phyloP scores from a whole-genome alignment of 208 protist genomes.

The Acanthamoeba triangularis region DNA sequence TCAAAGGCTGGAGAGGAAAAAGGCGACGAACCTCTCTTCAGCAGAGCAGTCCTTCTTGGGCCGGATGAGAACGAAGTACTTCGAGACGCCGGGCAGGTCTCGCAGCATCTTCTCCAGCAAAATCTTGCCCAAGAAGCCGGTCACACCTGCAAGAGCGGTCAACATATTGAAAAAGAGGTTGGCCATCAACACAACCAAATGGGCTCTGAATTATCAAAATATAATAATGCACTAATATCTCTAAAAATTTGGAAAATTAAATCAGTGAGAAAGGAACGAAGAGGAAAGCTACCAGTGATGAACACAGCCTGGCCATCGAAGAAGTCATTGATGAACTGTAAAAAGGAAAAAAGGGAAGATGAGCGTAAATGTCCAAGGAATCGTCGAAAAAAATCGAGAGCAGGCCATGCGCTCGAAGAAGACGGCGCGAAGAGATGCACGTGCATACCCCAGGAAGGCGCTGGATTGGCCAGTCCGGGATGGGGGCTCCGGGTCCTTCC shows the following conservation, averaged over 20 bases:
- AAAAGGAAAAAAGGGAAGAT: not conserved
- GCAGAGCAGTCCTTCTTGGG: constrained; percentile 69
- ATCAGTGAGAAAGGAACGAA: not conserved
- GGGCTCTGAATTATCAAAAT: not conserved
- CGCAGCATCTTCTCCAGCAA: constrained; percentile 85
- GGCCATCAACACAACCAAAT: not conserved
- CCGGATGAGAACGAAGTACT: constrained; percentile 79
- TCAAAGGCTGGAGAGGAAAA: too few species aligned
- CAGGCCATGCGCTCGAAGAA: too few species aligned
- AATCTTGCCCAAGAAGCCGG: constrained; percentile 86
- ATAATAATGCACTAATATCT: not conserved
- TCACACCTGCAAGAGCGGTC: constrained; percentile 38
- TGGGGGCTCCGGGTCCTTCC: not conserved
- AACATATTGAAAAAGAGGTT: not conserved
- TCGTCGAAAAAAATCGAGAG: not conserved
- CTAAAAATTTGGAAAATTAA: too few species aligned
- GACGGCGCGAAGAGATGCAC: too few species aligned
- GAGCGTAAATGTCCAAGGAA: not conserved
- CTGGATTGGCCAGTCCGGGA: not conserved
- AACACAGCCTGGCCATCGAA: constrained; percentile 39
- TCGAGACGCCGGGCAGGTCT: constrained; percentile 46
- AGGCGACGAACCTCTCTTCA: constrained; percentile 18
- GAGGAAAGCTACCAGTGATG: not conserved
- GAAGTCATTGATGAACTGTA: constrained; percentile 33
- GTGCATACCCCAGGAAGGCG: not conserved